Percentiles rank a stretch among this genome's conserved stretches.
Evolutionary conservation across 495 filamentous ascomycete species (phyloP).

Genomic region (Lophiostoma macrostomum): DNA sequence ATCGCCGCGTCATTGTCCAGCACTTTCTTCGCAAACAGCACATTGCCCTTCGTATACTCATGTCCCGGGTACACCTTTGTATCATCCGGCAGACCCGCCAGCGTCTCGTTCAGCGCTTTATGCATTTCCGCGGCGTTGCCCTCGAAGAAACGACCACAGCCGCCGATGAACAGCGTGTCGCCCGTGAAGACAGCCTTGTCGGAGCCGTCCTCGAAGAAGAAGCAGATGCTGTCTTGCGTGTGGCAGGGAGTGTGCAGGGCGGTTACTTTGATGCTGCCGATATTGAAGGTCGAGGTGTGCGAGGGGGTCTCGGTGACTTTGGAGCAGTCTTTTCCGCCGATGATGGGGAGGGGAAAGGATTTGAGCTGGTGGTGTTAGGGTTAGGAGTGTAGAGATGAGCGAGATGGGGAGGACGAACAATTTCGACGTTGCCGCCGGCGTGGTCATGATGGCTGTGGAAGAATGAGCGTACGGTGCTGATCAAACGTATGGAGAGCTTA

Average conservation of each 20-base stretch:
- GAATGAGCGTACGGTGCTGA: not conserved
- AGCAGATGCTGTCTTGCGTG: slow-evolving; percentile 98
- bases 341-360: slow-evolving; percentile 64
- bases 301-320: slow-evolving; percentile 70
- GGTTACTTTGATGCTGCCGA: slow-evolving; percentile 79
- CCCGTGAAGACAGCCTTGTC: slow-evolving; percentile 90
- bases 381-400: not conserved
- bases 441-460: slow-evolving; percentile 90
- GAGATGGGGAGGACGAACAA: slow-evolving; percentile 50
- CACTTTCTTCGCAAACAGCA: slow-evolving; percentile 77
- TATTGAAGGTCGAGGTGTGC: slow-evolving; percentile 73
- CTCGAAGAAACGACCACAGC: slow-evolving; percentile 95
- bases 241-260: slow-evolving; percentile 96
- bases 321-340: slow-evolving; percentile 85
- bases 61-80: slow-evolving; percentile 95
- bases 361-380: slow-evolving; percentile 54
- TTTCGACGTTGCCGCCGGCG: slow-evolving; percentile 82
- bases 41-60: slow-evolving; percentile 93
- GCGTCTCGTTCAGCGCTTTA: slow-evolving; percentile 79
- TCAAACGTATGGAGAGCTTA: slow-evolving; percentile 44
- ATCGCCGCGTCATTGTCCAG: slow-evolving; percentile 66
- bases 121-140: slow-evolving; percentile 89
- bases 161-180: slow-evolving; percentile 89
- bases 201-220: slow-evolving; percentile 67
- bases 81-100: slow-evolving; percentile 80